Evolutionary conservation across 768 basidiomycete species (phyloP).

Genomic region (Hemileccinum rubropunctum): DNA sequence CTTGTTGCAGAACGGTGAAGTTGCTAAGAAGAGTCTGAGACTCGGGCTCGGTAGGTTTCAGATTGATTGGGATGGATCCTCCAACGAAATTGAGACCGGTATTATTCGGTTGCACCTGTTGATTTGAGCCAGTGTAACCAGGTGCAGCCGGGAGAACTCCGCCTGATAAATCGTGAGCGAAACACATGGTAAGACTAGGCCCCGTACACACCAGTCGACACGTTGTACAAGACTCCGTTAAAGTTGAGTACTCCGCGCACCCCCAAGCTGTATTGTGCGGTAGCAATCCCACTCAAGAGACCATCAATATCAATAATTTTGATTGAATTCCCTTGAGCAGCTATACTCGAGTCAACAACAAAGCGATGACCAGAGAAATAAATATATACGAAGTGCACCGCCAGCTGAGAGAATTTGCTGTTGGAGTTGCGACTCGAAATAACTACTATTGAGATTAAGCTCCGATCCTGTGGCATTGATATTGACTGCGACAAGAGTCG

Average conservation of each 20-base stretch:
- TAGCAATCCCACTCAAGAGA: slow-evolving; percentile 8
- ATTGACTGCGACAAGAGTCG: not conserved
- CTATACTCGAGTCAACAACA: too few relatives aligned
- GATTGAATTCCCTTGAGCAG: not conserved
- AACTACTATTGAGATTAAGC: slow-evolving; percentile 1
- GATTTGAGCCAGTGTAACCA: too few relatives aligned
- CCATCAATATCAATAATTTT: slow-evolving; percentile 6
- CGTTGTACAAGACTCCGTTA: slow-evolving; percentile 8
- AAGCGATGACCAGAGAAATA: too few relatives aligned
- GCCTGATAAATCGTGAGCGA: not conserved
- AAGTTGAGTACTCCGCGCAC: not conserved
- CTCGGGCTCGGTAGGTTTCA: too few relatives aligned
- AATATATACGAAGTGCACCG: too few relatives aligned
- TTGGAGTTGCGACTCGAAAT: slow-evolving; percentile 1
- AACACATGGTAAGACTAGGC: not conserved
- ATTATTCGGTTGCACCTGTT: not conserved
- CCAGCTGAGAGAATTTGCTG: not conserved
- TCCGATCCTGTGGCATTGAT: slow-evolving; percentile 1
- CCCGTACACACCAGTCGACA: slow-evolving; percentile 1
- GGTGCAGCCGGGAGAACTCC: not conserved
- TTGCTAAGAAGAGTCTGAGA: not conserved
- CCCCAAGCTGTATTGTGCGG: slow-evolving; percentile 4
- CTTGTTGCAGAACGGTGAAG: slow-evolving; percentile 2
- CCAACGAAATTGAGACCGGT: not conserved
- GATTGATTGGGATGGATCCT: too few relatives aligned